phyloP scores from a whole-genome alignment of 495 filamentous ascomycete genomes.

The Daldinia grandis region DNA sequence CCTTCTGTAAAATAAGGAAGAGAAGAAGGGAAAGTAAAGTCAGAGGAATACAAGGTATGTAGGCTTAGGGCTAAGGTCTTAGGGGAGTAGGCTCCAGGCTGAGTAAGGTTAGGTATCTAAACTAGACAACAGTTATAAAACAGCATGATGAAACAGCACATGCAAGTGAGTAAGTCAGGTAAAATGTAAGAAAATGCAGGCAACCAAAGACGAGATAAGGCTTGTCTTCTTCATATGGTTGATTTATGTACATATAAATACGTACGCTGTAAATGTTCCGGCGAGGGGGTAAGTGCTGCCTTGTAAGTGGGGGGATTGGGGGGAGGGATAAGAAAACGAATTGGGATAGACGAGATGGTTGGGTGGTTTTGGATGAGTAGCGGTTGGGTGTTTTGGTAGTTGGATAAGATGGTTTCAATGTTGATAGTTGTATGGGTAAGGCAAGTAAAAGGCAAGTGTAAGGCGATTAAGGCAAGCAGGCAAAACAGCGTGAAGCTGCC shows the following conservation, averaged over 20 bases:
- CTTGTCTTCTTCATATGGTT: not conserved
- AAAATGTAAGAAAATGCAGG: not conserved
- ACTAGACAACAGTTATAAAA: slow-evolving; percentile 7
- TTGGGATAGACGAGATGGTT: not conserved
- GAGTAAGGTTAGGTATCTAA: slow-evolving; percentile 15
- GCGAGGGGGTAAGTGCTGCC: not conserved
- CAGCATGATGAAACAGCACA: not conserved
- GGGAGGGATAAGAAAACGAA: not conserved
- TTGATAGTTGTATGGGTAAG: slow-evolving; percentile 1
- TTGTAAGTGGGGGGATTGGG: not conserved
- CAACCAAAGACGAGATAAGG: not conserved
- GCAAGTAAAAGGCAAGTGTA: not conserved
- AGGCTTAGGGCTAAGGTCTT: not conserved
- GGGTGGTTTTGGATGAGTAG: not conserved
- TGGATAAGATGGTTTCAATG: not conserved
- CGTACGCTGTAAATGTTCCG: not conserved
- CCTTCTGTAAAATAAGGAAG: not conserved
- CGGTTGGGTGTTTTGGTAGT: not conserved
- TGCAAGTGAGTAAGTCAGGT: slow-evolving; percentile 1
- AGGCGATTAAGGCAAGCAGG: slow-evolving; percentile 15
- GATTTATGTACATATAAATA: not conserved
- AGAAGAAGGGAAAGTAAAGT: not conserved
- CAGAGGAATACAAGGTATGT: not conserved
- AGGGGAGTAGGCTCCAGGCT: not conserved
- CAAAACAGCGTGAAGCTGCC: slow-evolving; percentile 28